Evolutionary conservation across 371 early-diverging fungal genomes (phyloP).

Genomic region (Sporodiniella umbellata): DNA sequence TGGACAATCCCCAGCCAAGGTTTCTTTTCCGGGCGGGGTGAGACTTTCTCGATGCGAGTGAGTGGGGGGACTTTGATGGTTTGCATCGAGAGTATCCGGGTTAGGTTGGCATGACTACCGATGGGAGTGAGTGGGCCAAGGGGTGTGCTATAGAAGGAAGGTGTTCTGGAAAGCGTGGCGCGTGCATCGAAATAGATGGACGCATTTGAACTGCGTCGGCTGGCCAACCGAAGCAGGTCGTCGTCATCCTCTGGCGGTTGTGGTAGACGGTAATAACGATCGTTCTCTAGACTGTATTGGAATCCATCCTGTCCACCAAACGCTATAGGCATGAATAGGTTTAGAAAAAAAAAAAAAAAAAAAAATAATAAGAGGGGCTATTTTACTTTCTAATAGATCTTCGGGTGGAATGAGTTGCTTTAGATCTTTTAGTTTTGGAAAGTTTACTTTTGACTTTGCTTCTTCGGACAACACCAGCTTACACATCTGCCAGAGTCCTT

Average conservation of each 20-base stretch:
- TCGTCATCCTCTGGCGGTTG: not conserved
- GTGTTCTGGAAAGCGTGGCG: not conserved
- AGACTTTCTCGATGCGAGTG: no score
- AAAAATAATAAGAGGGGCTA: no score
- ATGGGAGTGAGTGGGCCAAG: no score
- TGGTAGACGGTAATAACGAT: not conserved
- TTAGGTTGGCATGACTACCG: no score
- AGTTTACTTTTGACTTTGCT: conserved; percentile 38
- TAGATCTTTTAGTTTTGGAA: conserved; percentile 30
- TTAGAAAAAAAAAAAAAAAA: no score
- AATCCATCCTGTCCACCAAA: not conserved
- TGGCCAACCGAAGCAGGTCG: not conserved
- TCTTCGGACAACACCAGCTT: conserved; percentile 40
- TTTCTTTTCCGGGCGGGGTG: no score
- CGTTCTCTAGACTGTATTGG: not conserved
- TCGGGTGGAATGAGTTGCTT: conserved; percentile 14
- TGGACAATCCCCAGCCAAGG: no score
- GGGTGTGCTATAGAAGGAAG: not conserved
- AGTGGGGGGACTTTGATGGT: no score
- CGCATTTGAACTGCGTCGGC: not conserved
- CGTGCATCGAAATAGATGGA: not conserved
- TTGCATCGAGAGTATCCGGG: no score
- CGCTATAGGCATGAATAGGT: no score
- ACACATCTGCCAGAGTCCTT: conserved; percentile 49
- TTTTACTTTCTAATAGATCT: conserved; percentile 28